These are phyloP conservation scores for Phytophthora nicotianae DNA, from an alignment of 352 stramenopile species.

Conservation along the genomic window DNA sequence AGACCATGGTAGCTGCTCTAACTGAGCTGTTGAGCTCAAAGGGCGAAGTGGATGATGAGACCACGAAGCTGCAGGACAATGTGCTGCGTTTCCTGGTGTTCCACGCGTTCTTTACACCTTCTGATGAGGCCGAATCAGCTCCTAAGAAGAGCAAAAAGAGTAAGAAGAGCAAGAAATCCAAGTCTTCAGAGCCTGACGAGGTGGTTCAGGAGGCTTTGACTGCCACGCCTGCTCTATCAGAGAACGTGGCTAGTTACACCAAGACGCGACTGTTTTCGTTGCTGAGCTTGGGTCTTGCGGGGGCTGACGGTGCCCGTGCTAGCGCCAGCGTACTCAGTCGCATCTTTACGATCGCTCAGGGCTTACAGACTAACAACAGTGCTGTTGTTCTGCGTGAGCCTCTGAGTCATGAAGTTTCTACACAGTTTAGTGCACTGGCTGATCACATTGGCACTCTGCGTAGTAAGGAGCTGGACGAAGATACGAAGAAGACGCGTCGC, in stretches of 20 bases:
- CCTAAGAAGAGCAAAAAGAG: conserved; percentile 63
- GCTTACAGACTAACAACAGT: conserved; percentile 37
- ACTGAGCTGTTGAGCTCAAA: conserved; percentile 44
- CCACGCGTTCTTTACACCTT: conserved; percentile 68
- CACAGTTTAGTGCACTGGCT: conserved; percentile 24
- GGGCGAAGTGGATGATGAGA: conserved; percentile 12
- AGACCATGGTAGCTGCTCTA: conserved; percentile 59
- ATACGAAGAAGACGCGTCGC: conserved; percentile 35
- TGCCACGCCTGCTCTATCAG: conserved; percentile 52
- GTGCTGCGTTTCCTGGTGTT: conserved; percentile 71
- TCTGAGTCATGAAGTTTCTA: conserved; percentile 39
- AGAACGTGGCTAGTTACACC: conserved; percentile 44
- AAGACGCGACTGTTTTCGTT: conserved; percentile 76
- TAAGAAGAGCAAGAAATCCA: conserved; percentile 38
- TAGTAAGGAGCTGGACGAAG: conserved; percentile 37
- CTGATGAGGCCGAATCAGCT: conserved; percentile 31
- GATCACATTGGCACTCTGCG: conserved; percentile 43
- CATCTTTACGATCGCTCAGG: conserved; percentile 46
- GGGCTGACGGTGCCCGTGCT: conserved; percentile 31
- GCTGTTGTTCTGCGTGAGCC: conserved; percentile 43
- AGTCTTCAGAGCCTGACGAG: conserved; percentile 19
- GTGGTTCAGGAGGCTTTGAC: conserved; percentile 31
- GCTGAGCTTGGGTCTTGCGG: conserved; percentile 59
- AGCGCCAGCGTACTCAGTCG: conserved; percentile 52
- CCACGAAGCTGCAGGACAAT: conserved; percentile 40